Percentiles rank a stretch among this genome's conserved stretches.
These are phyloP conservation scores for Phytophthora tubulina DNA, from an alignment of 352 stramenopile genomes.

Conservation along the genomic window DNA sequence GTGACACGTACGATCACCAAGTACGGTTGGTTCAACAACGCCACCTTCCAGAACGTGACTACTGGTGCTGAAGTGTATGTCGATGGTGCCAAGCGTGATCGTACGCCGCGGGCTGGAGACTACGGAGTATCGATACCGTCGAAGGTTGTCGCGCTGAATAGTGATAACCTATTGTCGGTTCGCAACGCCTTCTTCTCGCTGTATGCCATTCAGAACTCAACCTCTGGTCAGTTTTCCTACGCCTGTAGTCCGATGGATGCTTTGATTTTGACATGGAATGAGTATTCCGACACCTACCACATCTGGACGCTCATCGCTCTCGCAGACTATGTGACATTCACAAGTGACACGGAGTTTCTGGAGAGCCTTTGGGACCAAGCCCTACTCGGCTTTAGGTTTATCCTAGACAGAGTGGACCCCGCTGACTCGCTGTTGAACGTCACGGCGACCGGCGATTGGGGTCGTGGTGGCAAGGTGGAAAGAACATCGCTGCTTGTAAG, in stretches of 20 bases:
- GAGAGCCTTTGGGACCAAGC: conserved; percentile 38
- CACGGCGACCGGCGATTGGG: conserved; percentile 42
- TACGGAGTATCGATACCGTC: conserved; percentile 39
- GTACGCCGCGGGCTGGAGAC: conserved; percentile 49
- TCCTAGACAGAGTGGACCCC: conserved; percentile 37
- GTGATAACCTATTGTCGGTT: conserved; percentile 45
- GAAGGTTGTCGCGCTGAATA: conserved; percentile 44
- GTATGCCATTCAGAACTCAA: conserved; percentile 41
- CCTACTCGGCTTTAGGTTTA: conserved; percentile 46
- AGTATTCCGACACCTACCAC: conserved; percentile 53
- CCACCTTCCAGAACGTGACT: conserved; percentile 38
- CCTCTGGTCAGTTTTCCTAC: conserved; percentile 45
- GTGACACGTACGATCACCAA: conserved; percentile 45
- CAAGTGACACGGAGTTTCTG: conserved; percentile 31
- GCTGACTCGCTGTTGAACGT: conserved; percentile 40
- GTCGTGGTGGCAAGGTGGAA: conserved; percentile 44
- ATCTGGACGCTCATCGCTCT: conserved; percentile 53
- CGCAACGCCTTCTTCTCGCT: conserved; percentile 42
- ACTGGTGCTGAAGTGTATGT: conserved; percentile 45
- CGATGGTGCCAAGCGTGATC: conserved; percentile 51
- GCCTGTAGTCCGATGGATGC: conserved; percentile 40
- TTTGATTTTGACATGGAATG: conserved; percentile 27
- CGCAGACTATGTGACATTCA: conserved; percentile 41
- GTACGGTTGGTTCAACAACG: conserved; percentile 53
- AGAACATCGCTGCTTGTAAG: conserved; percentile 53